These are phyloP conservation scores for Dipodascus albidus DNA, from an alignment of 805 yeast genomes.

Conservation along the genomic window DNA sequence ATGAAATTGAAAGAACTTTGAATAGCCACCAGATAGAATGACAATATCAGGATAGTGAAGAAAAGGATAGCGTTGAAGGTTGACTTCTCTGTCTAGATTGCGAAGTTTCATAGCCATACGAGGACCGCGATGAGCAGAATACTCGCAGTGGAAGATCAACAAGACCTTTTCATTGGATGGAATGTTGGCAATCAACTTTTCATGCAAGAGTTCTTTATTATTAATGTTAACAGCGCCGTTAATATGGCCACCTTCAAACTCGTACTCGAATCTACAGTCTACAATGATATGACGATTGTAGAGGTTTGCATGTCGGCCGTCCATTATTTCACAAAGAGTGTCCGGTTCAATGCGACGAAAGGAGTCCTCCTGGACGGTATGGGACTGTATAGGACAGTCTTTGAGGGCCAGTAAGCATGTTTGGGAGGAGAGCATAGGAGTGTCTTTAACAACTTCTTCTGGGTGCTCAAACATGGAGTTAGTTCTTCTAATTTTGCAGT, in stretches of 20 bases:
- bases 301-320: conserved; percentile 38
- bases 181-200: conserved; percentile 31
- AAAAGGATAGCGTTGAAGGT: conserved; percentile 66
- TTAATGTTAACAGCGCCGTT: conserved; percentile 70
- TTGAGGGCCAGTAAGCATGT: conserved; percentile 13
- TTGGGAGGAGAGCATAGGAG: conserved; percentile 13
- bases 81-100: conserved; percentile 65
- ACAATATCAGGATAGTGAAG: conserved; percentile 82
- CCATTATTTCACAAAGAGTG: conserved; percentile 46
- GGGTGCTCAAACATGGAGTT: conserved; percentile 60
- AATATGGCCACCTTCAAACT: conserved; percentile 88
- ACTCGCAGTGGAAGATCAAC: conserved; percentile 88
- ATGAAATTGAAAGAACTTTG: conserved; percentile 53
- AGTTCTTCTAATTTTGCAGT: conserved; percentile 42
- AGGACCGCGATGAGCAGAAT: conserved; percentile 90
- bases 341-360: conserved; percentile 55
- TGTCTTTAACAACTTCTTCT: conserved; percentile 32
- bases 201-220: conserved; percentile 57
- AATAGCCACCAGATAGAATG: conserved; percentile 86
- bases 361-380: conserved; percentile 42
- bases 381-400: conserved; percentile 29
- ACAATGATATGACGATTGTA: conserved; percentile 52
- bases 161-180: conserved; percentile 31
- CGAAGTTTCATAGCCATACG: conserved; percentile 79
- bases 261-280: conserved; percentile 91